Evolutionary conservation across 257 asterid species (phyloP).

Genomic region (Solanum tarijense): DNA sequence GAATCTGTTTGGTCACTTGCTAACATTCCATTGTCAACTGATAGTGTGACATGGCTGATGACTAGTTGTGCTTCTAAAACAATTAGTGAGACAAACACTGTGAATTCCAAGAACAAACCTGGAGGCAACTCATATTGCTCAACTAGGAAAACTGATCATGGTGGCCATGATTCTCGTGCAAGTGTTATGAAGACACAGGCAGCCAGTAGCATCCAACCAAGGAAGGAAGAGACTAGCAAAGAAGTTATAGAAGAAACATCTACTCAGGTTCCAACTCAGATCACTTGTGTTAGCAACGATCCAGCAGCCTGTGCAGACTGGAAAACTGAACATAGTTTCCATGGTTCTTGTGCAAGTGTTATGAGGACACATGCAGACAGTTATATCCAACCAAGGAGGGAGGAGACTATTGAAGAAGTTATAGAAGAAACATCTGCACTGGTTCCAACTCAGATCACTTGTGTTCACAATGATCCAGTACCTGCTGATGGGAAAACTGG

Average conservation of each 20-base stretch:
- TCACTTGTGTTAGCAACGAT: not conserved
- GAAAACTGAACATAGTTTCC: slow-evolving; percentile 51
- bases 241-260: not conserved
- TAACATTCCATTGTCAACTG: slow-evolving; percentile 17
- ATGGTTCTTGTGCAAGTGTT: slow-evolving; percentile 8
- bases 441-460: slow-evolving; percentile 14
- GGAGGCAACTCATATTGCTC: slow-evolving; percentile 51
- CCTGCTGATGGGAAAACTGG: slow-evolving; percentile 19
- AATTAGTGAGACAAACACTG: slow-evolving; percentile 21
- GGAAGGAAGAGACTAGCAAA: slow-evolving; percentile 10
- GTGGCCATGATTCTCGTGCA: slow-evolving; percentile 16
- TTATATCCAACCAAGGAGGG: slow-evolving; percentile 10
- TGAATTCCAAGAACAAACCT: slow-evolving; percentile 13
- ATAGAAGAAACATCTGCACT: not conserved
- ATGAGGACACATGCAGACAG: slow-evolving; percentile 9
- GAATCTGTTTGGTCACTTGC: slow-evolving; percentile 66
- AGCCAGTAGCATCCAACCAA: slow-evolving; percentile 4
- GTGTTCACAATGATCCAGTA: not conserved
- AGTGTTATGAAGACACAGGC: slow-evolving; percentile 16
- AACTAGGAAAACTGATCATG: slow-evolving; percentile 72
- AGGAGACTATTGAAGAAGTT: slow-evolving; percentile 9
- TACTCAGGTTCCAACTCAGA: slow-evolving; percentile 11
- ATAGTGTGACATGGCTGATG: slow-evolving; percentile 4
- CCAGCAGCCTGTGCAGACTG: not conserved
- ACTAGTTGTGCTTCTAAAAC: slow-evolving; percentile 4